These are phyloP conservation scores for Singerocomus inundabilis DNA, from an alignment of 1,284 basidiomycete species.

Conservation along the genomic window DNA sequence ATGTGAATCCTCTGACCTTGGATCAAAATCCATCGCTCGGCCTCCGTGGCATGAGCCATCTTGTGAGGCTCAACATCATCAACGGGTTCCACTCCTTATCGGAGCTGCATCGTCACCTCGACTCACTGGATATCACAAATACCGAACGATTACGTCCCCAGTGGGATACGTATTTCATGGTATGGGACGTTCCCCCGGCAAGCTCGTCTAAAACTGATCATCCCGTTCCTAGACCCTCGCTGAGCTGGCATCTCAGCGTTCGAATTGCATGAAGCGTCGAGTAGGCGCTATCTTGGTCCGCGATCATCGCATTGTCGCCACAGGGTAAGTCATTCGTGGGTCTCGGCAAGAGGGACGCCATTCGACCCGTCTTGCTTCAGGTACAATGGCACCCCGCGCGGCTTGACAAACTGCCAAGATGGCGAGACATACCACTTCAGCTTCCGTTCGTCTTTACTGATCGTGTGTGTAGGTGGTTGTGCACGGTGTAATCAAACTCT, in stretches of 20 bases:
- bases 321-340: constrained; percentile 55
- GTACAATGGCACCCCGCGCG: constrained; percentile 96
- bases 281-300: constrained; percentile 92
- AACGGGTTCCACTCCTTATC: constrained; percentile 66
- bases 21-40: constrained; percentile 25
- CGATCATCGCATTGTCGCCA: constrained; percentile 86
- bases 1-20: neutral
- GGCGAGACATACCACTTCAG: constrained; percentile 27
- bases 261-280: constrained; percentile 98
- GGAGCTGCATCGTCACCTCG: constrained; percentile 63
- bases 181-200: constrained; percentile 32
- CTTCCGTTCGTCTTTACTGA: constrained; percentile 2
- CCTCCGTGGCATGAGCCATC: constrained; percentile 44
- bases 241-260: constrained; percentile 80
- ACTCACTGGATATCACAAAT: constrained; percentile 67
- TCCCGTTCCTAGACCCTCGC: constrained; percentile 67
- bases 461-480: constrained; percentile 60
- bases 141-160: constrained; percentile 76
- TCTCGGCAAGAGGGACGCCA: neutral
- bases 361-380: constrained; percentile 36
- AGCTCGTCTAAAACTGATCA: constrained; percentile 3
- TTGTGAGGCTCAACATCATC: constrained; percentile 64
- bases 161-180: constrained; percentile 98
- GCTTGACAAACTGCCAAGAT: constrained; percentile 85
- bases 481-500: constrained; percentile 62